Conservation (phyloP, 2,329 filamentous ascomycete species). For the Alternaria arborescens region DNA sequence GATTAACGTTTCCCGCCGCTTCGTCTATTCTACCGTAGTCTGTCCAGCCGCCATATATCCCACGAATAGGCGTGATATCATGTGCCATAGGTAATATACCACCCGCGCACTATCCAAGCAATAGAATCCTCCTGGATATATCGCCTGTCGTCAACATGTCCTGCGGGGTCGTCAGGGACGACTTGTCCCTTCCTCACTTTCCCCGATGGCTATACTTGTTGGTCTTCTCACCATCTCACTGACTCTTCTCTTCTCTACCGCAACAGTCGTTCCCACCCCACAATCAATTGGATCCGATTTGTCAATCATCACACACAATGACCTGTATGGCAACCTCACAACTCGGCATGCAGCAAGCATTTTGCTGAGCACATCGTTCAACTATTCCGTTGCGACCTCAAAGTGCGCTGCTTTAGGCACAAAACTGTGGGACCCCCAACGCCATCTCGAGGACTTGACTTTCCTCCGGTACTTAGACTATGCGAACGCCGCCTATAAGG, state of each 20-base stretch:
- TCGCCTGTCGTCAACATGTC: neutral
- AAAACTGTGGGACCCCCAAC: conserved; percentile 28
- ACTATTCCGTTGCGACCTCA: conserved; percentile 16
- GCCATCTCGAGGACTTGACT: conserved; percentile 14
- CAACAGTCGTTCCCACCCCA: conserved; percentile 28
- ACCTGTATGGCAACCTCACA: conserved; percentile 36
- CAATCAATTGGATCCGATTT: conserved; percentile 40
- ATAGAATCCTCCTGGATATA: neutral
- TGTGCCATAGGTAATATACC: neutral
- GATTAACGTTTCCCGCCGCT: neutral
- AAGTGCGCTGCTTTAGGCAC: conserved; percentile 36
- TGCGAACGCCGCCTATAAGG: conserved; percentile 25
- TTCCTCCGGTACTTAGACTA: conserved; percentile 30
- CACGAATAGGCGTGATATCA: conserved; percentile 9
- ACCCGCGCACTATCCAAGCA: neutral
- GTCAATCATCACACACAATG: conserved; percentile 40
- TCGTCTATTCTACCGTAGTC: neutral
- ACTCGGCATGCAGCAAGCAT: conserved; percentile 29
- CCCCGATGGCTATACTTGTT: neutral
- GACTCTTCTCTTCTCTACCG: conserved; percentile 17
- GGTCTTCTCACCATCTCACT: conserved; percentile 3
- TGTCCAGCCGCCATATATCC: conserved; percentile 12
- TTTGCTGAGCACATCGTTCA: conserved; percentile 23
- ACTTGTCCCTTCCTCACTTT: neutral
- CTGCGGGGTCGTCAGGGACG: neutral